Evolutionary conservation across 2,329 filamentous ascomycete species (phyloP).

Genomic region (Sclerotinia borealis): DNA sequence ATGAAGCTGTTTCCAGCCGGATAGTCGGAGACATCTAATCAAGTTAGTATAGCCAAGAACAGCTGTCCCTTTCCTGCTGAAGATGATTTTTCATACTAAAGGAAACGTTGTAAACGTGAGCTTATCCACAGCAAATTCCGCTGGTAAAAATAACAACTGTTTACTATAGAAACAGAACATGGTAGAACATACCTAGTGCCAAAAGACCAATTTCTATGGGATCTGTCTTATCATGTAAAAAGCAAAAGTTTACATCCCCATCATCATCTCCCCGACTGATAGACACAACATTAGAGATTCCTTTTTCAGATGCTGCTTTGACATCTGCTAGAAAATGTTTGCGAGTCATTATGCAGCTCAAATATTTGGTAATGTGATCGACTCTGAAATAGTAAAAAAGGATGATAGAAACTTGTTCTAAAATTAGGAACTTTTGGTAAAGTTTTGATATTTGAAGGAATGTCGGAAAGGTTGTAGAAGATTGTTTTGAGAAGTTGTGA

Average conservation of each 20-base stretch:
- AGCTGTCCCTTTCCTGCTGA: conserved; percentile 4
- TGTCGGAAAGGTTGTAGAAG: too few species aligned
- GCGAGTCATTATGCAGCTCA: conserved; percentile 50
- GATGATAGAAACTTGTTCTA: background rate
- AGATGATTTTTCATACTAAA: background rate
- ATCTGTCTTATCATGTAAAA: conserved; percentile 30
- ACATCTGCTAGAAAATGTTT: conserved; percentile 58
- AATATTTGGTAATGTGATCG: background rate
- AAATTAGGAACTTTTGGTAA: background rate
- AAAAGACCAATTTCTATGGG: conserved; percentile 27
- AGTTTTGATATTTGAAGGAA: background rate
- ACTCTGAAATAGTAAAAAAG: background rate
- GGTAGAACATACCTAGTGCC: conserved; percentile 19
- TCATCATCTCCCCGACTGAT: conserved; percentile 62
- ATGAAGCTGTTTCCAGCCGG: conserved; percentile 41
- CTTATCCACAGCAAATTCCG: background rate
- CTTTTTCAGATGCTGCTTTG: conserved; percentile 34
- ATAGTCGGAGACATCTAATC: conserved; percentile 52
- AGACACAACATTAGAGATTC: conserved; percentile 44
- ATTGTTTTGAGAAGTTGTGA: too few species aligned
- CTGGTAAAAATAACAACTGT: background rate
- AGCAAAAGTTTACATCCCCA: conserved; percentile 63
- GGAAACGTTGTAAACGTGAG: background rate
- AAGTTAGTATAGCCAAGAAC: background rate
- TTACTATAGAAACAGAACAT: background rate